Evolutionary conservation across 805 yeast species (phyloP).

Genomic region (Candida railenensis): DNA sequence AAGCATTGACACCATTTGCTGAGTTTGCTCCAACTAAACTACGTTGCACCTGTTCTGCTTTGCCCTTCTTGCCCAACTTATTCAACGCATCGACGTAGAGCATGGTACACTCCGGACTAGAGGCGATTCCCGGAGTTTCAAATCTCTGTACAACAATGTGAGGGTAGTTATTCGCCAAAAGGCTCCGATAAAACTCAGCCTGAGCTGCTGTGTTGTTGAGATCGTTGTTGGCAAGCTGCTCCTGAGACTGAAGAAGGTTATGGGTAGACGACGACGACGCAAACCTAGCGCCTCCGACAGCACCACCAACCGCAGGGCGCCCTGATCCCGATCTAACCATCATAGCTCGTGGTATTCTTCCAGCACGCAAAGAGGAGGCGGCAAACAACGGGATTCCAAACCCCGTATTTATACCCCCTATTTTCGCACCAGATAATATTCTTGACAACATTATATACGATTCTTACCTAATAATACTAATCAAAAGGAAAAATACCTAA

Average conservation of each 20-base stretch:
- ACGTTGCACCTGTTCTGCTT: constrained; percentile 67
- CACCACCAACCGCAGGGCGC: background rate
- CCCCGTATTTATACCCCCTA: background rate
- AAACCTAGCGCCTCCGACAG: constrained; percentile 4
- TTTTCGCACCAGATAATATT: background rate
- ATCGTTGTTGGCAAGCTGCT: constrained; percentile 82
- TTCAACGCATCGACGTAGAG: constrained; percentile 80
- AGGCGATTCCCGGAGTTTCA: constrained; percentile 91
- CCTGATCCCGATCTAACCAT: background rate
- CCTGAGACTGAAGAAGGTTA: constrained; percentile 46
- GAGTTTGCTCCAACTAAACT: constrained; percentile 25
- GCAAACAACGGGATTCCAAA: background rate
- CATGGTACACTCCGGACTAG: constrained; percentile 73
- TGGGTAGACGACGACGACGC: constrained; percentile 28
- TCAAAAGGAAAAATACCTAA: too few relatives aligned
- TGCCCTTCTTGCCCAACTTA: constrained; percentile 71
- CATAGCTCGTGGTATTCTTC: background rate
- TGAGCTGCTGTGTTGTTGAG: constrained; percentile 68
- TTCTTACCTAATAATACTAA: background rate
- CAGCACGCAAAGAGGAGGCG: background rate
- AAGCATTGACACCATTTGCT: constrained; percentile 11
- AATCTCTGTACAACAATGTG: constrained; percentile 92
- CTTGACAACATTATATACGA: background rate
- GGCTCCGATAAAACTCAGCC: constrained; percentile 75
- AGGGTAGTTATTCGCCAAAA: constrained; percentile 84